Base-by-base conservation (phyloP, 352 stramenopile genomes). In the Nothophytophthora sp. region DNA sequence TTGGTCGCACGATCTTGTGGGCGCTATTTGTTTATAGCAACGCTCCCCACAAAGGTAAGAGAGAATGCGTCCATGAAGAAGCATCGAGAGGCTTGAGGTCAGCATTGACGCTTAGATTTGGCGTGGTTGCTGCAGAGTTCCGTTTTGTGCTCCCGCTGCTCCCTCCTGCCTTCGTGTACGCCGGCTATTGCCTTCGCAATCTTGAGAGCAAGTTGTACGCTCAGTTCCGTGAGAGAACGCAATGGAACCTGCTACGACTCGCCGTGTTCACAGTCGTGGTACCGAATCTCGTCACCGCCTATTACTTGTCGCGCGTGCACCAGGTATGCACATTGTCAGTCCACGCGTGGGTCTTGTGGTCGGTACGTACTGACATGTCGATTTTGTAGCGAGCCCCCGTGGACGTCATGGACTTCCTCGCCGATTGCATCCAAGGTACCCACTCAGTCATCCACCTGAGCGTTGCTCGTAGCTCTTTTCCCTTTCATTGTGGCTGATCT, bases 121-220 rank as follows among this genome's bases (percentile, higher is more conserved):
- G n/a, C n/a, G n/a, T n/a, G n/a, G n/a, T 39, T 43, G 9, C 34
- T 34, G 33, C 25, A 91, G 86, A 96, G 37, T 90, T 94, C 22
- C 84, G 86, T 16, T 96, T 96, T 39, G 69, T 93, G n/a, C 56
- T 96, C 13, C 86, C 86, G 5, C 44, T 96, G 12, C 59, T 96
- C 2, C 80, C 83, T 6, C 72, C 77, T 10, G 70, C 76, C 5
- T 76, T 90, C 30, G 81, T 90, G 33, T 92, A 94, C 37, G 75
- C 75, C 45, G 86, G 80, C 4, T 89, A 88, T 32, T 92, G 75
- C 41, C 50, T 93, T 19, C 65, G 74, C 18, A 89, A 90, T 43
- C 62, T 92, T 16, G 74, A 88, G 59, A 67, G 60, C 29, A 71
- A 77, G 5, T 41, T 84, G 19, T 90, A 85, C 27, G 52, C 78